Base-by-base conservation (phyloP, 257 asterid species). In the Phtheirospermum japonicum region DNA sequence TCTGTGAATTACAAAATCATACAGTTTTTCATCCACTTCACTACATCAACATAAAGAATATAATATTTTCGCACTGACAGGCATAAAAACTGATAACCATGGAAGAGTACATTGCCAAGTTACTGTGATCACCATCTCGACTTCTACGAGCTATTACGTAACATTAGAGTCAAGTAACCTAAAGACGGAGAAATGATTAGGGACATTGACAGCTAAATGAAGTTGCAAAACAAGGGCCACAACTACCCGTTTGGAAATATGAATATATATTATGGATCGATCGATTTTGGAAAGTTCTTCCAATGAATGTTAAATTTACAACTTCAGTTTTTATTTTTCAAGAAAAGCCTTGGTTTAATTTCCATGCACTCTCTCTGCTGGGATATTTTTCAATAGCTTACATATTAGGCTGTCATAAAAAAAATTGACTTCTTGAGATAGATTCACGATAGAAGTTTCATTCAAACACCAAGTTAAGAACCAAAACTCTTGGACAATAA, bases 1-100 rank as follows among this genome's bases (percentile, higher is more conserved):
- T 79, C 99, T 93, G 84, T 71, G 58, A 70, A 74, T 50, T 20
- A 51, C 6, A 40, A 70, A 55, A 49, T 64, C 40, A 75, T 53
- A 57, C 14, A 59, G 46, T 57, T 32, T 36, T 49, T 11, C 64
- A 80, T 50, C 55, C 42, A 42, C 55, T 18, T 42, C 46, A 55
- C 17, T 56, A 49, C 13, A 16, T 42, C 31, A 23, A 55, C 33
- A 45, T 26, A 66, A 51, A 32, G 23, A 64, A 55, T 17, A 59
- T 13, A 59, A 52, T 43, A 42, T 16, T 45, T 60, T 16, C 18
- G 23, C 46, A 23, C 8, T 46, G 33, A 32, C 59, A 57, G 51
- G 61, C 68, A 52, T 31, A 37, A 52, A 60, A 39, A 34, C 32
- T 61, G 50, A 34, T n/a, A 52, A 71, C 23, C 56, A 37, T 19